A percentile compares a stretch with the other conserved stretches of the same genome.
Conservation (phyloP, 176 grass and related monocot species). For the Paspalum vaginatum region DNA sequence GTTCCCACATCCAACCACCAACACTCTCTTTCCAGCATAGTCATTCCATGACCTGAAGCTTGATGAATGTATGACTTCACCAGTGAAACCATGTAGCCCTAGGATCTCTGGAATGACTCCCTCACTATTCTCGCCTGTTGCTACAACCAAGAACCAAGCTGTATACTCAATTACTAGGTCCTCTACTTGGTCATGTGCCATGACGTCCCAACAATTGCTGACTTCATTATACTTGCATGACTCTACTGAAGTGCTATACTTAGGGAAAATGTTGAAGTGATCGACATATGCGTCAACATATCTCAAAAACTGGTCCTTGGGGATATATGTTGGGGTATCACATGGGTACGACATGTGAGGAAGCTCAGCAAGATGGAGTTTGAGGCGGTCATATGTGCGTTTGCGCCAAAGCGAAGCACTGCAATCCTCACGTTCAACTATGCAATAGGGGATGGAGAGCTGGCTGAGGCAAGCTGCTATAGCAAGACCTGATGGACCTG, state of each 20-base stretch:
- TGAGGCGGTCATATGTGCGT: conserved; percentile 59
- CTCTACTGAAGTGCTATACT: conserved; percentile 41
- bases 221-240: conserved; percentile 40
- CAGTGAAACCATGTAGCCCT: conserved; percentile 53
- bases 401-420: conserved; percentile 55
- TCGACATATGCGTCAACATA: conserved; percentile 61
- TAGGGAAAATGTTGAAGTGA: conserved; percentile 40
- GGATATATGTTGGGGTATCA: conserved; percentile 44
- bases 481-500: conserved; percentile 65
- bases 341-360: conserved; percentile 57
- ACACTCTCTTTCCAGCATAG: conserved; percentile 39
- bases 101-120: conserved; percentile 35
- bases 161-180: conserved; percentile 24
- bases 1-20: conserved; percentile 78
- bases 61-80: conserved; percentile 60
- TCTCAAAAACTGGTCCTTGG: conserved; percentile 46
- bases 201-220: conserved; percentile 40
- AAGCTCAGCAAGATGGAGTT: conserved; percentile 60
- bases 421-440: conserved; percentile 66
- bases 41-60: conserved; percentile 38
- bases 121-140: conserved; percentile 63
- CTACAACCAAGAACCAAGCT: conserved; percentile 61
- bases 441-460: conserved; percentile 35
- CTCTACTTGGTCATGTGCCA: conserved; percentile 11
- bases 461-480: conserved; percentile 47